Evolutionary conservation across 768 basidiomycete species (phyloP).

Genomic region (Hypholoma sublateritium): DNA sequence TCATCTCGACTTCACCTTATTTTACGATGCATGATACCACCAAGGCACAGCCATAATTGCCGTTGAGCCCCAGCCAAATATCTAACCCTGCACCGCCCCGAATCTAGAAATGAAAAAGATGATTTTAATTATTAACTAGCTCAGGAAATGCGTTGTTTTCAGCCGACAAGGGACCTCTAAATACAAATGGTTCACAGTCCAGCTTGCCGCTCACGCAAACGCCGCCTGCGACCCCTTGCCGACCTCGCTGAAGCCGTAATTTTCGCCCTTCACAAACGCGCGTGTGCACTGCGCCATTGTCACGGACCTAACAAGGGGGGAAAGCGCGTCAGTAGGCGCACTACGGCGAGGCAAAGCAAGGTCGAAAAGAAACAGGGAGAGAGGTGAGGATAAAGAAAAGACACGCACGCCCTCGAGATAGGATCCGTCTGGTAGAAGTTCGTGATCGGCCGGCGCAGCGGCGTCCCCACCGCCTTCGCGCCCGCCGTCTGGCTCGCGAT

Average conservation of each 20-base stretch:
- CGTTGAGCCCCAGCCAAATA: too few species aligned
- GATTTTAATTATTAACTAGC: constrained; percentile 10
- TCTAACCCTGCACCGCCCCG: neutral
- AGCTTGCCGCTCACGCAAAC: constrained; percentile 31
- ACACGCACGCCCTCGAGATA: constrained; percentile 86
- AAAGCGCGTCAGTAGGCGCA: neutral
- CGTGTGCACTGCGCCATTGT: constrained; percentile 96
- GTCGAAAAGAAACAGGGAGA: too few species aligned
- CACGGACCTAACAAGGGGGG: constrained; percentile 57
- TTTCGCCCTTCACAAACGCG: constrained; percentile 78
- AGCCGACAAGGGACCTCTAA: constrained; percentile 15
- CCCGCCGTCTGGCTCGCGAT: constrained; percentile 51
- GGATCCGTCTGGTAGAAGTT: constrained; percentile 98
- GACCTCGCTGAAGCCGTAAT: constrained; percentile 52
- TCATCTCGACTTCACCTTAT: too few species aligned
- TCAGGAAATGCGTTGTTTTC: constrained; percentile 12
- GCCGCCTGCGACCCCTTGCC: constrained; percentile 47
- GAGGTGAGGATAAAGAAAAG: neutral
- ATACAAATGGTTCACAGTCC: constrained; percentile 14
- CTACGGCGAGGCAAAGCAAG: neutral
- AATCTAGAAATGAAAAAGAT: neutral
- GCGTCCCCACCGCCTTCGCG: constrained; percentile 54
- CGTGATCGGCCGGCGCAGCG: constrained; percentile 76
- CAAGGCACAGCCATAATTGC: too few species aligned
- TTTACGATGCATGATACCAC: too few species aligned